These are phyloP conservation scores for Beauveria sp. DNA, from an alignment of 2,329 filamentous ascomycete genomes.

Conservation along the genomic window DNA sequence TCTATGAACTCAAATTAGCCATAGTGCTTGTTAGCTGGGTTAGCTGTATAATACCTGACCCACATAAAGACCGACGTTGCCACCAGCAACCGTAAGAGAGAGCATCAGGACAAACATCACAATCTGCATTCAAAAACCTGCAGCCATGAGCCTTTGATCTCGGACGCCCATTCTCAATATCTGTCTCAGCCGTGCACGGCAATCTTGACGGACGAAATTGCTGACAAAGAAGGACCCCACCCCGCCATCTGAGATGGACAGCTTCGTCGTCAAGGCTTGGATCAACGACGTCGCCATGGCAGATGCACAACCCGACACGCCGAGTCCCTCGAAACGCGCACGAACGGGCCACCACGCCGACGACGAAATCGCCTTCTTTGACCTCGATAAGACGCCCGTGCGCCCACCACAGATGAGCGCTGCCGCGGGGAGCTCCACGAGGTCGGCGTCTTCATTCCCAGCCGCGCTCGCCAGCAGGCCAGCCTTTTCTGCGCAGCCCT, in stretches of 20 bases:
- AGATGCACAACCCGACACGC: not conserved
- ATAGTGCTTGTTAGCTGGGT: not conserved
- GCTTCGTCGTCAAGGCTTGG: no score
- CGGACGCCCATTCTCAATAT: not conserved
- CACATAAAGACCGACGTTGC: not conserved
- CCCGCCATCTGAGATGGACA: no score
- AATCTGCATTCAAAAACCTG: not conserved
- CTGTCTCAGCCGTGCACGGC: not conserved
- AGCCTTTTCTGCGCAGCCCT: not conserved
- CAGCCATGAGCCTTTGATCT: not conserved
- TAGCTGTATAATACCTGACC: not conserved
- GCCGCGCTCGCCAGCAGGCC: not conserved
- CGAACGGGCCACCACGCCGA: not conserved
- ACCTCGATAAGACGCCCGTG: not conserved
- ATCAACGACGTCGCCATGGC: no score
- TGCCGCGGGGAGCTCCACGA: not conserved
- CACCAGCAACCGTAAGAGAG: not conserved
- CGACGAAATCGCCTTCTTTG: not conserved
- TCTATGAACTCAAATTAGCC: not conserved
- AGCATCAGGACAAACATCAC: not conserved
- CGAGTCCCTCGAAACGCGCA: not conserved
- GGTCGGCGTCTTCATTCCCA: not conserved
- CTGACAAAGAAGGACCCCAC: not conserved
- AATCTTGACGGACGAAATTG: not conserved
- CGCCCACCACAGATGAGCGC: not conserved